Conservation (phyloP, 768 basidiomycete genomes). For the Cystobasidium tubakii region DNA sequence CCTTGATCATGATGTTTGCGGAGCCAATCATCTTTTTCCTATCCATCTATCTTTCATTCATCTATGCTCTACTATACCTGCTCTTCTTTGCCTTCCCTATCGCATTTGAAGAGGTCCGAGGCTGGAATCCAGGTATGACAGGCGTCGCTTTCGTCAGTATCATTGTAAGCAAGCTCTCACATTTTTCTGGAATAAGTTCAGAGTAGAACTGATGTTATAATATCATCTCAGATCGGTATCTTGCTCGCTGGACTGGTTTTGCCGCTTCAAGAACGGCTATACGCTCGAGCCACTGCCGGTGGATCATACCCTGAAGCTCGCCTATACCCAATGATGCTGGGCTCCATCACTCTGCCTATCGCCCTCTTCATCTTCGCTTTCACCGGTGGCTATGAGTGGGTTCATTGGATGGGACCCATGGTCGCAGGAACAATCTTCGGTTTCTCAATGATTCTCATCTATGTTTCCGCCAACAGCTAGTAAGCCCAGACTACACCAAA, state of each 20-base stretch:
- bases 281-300: conserved; percentile 47
- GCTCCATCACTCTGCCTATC: conserved; percentile 48
- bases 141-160: conserved; percentile 48
- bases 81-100: conserved; percentile 50
- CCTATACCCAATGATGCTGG: conserved; percentile 49
- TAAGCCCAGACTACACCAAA: background rate
- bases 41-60: conserved; percentile 31
- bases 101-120: conserved; percentile 48
- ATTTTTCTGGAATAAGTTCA: background rate
- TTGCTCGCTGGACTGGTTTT: conserved; percentile 45
- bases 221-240: conserved; percentile 49
- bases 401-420: conserved; percentile 36
- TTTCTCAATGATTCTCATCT: conserved; percentile 32
- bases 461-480: conserved; percentile 25
- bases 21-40: background rate
- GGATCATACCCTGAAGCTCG: conserved; percentile 50
- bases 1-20: background rate
- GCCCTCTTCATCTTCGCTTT: conserved; percentile 42
- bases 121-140: conserved; percentile 47
- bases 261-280: conserved; percentile 48
- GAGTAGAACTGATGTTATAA: background rate
- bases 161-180: background rate
- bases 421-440: conserved; percentile 39
- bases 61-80: conserved; percentile 47
- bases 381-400: conserved; percentile 38